Base-by-base conservation (phyloP, 2,329 filamentous ascomycete genomes). In the Diaporthe aspalathi region DNA sequence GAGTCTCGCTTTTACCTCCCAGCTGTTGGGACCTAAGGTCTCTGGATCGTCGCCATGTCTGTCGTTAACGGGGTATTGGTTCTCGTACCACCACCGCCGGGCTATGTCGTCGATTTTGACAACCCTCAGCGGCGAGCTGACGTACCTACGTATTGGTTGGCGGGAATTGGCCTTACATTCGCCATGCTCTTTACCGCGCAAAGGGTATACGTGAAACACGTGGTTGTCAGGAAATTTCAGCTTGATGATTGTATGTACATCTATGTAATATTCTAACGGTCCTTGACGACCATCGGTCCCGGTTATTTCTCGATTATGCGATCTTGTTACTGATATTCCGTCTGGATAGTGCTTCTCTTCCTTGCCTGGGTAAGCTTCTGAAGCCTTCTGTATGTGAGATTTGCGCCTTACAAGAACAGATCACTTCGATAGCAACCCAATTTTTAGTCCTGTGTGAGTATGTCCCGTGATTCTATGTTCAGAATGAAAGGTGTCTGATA, bases 51-150 rank as follows among this genome's bases (percentile, higher is more conserved):
- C 8, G n/a, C 20, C 45, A 65, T 65, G 60, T 27, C 60, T 50
- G n/a, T 65, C 29, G 67, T 68, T 14, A 45, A 62, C 17, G 67
- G 67, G 29, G 67, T 68, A 0, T 8, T 60, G 43, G 67, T 68
- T 16, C 35, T 68, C 22, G 66, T 76, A 7, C 45, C 73, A 24
- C 76, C 80, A 5, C 79, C 80, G 4, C 71, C 74, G 8, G 80
- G 74, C 40, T 82, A 81, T 67, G 75, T 76, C 11, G 77, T 81
- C 29, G 74, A 82, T 62, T 80, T 82, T 53, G 77, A 77, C 2
- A 74, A 81, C 50, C 80, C 80, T 2, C 74, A 68, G 16, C 70
- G 70, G 8, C 38, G 35, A 62, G 67, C 50, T 2, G 45, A 50
- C 16, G 40, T 70, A 3, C 40, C 57, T 2, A 57, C 50, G 1